A percentile compares a stretch with the other conserved stretches of the same genome.
These are phyloP conservation scores for Litchi chinensis DNA, from an alignment of 345 rosid species.

Conservation along the genomic window DNA sequence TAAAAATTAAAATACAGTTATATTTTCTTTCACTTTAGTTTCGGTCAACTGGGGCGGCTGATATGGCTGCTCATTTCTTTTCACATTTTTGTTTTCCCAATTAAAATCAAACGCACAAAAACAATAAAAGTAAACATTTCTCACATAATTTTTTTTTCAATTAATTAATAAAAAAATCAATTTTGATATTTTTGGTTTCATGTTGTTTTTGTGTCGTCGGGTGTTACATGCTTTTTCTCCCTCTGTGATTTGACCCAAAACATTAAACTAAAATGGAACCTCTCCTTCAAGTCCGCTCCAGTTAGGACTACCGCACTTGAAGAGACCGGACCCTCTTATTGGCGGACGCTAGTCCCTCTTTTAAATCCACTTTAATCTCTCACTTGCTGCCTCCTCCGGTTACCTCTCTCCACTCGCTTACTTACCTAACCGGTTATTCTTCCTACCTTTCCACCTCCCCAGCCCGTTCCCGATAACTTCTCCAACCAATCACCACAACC, in stretches of 20 bases:
- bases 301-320: conserved; percentile 26
- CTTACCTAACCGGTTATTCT: conserved; percentile 31
- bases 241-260: conserved; percentile 47
- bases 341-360: conserved; percentile 54
- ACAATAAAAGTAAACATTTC: too few relatives aligned
- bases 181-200: background rate
- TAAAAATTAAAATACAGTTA: background rate
- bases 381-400: conserved; percentile 51
- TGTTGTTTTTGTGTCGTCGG: conserved; percentile 10
- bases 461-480: conserved; percentile 33
- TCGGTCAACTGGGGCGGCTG: conserved; percentile 21
- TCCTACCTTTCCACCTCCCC: conserved; percentile 39
- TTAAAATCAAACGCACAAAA: background rate
- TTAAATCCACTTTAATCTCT: conserved; percentile 39
- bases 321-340: conserved; percentile 12
- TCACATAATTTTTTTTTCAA: too few relatives aligned
- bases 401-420: conserved; percentile 13
- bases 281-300: conserved; percentile 51
- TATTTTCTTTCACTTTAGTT: background rate
- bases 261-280: conserved; percentile 46
- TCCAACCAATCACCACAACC: background rate
- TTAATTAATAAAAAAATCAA: background rate
- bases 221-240: conserved; percentile 29
- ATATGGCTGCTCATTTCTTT: background rate
- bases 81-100: background rate